Percentiles rank a stretch among this genome's conserved stretches.
phyloP scores from a whole-genome alignment of 768 basidiomycete species.

The Cubamyces sp. region DNA sequence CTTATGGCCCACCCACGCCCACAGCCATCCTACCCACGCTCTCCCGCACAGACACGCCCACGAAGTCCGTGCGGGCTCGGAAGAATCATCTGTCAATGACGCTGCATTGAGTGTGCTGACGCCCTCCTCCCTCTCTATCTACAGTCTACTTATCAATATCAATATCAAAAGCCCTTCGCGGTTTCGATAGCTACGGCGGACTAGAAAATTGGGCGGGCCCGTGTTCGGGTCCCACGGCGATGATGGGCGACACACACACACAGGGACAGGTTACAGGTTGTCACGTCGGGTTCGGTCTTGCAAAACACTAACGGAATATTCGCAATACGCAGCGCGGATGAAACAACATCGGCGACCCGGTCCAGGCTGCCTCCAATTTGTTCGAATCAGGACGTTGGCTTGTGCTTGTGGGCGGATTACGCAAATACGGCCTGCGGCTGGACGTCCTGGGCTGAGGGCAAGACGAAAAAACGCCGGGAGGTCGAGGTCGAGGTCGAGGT shows the following conservation, averaged over 20 bases:
- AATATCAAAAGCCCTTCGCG: too few species aligned
- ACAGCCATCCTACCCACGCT: too few species aligned
- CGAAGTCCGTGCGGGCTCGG: conserved; percentile 12
- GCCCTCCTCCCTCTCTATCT: not conserved
- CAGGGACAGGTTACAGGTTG: not conserved
- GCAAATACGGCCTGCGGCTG: too few species aligned
- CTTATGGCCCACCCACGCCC: too few species aligned
- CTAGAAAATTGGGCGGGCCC: not conserved
- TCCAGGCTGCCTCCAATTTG: not conserved
- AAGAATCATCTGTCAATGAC: not conserved
- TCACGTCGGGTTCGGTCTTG: not conserved
- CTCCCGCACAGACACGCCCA: not conserved
- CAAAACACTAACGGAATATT: not conserved
- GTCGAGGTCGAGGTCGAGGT: too few species aligned
- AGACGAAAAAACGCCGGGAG: too few species aligned
- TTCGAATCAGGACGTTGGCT: too few species aligned
- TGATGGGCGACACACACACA: not conserved
- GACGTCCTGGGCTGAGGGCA: too few species aligned
- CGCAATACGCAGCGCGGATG: not conserved
- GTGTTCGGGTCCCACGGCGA: not conserved
- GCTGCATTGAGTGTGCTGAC: conserved; percentile 1
- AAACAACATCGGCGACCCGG: not conserved
- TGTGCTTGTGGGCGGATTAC: too few species aligned
- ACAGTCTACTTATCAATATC: not conserved
- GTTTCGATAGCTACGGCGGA: not conserved